phyloP scores from a whole-genome alignment of 192 early-diverging fungal genomes.

The Gamsiella multidivaricata region DNA sequence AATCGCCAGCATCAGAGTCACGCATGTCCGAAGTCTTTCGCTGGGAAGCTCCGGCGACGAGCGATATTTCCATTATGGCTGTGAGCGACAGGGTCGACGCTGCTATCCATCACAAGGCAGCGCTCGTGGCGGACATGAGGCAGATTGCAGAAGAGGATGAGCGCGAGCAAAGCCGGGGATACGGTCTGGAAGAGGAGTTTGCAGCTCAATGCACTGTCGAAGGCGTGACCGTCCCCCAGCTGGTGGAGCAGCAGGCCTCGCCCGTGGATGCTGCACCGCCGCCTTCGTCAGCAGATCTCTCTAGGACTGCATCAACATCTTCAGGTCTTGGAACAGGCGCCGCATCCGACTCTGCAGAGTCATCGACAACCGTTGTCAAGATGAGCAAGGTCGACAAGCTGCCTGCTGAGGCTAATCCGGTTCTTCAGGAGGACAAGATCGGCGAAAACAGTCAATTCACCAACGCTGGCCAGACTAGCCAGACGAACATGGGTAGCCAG shows the following conservation, averaged over 20 bases:
- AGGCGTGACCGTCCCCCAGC: constrained; percentile 18
- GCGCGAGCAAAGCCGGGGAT: constrained; percentile 31
- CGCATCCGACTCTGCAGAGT: constrained; percentile 49
- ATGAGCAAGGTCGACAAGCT: constrained; percentile 19
- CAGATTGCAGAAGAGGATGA: constrained; percentile 50
- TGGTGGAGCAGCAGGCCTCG: constrained; percentile 39
- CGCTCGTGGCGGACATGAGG: constrained; percentile 37
- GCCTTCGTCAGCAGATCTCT: constrained; percentile 25
- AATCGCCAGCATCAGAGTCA: constrained; percentile 64
- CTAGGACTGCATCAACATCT: constrained; percentile 29
- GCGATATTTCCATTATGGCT: constrained; percentile 25
- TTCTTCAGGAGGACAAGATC: background rate
- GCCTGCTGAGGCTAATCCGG: background rate
- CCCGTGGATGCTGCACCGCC: constrained; percentile 13
- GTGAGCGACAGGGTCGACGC: constrained; percentile 40
- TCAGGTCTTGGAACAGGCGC: constrained; percentile 34
- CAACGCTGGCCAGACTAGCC: background rate
- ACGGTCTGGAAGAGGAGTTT: constrained; percentile 40
- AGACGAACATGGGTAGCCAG: too few species aligned
- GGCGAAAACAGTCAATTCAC: background rate
- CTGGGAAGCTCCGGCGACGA: constrained; percentile 57
- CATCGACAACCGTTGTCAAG: constrained; percentile 35
- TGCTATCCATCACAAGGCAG: constrained; percentile 45
- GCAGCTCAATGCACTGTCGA: constrained; percentile 18
- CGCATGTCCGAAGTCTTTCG: constrained; percentile 61